These are phyloP conservation scores for Fimicolochytrium jonesii DNA, from an alignment of 192 early-diverging fungal species.

Conservation along the genomic window DNA sequence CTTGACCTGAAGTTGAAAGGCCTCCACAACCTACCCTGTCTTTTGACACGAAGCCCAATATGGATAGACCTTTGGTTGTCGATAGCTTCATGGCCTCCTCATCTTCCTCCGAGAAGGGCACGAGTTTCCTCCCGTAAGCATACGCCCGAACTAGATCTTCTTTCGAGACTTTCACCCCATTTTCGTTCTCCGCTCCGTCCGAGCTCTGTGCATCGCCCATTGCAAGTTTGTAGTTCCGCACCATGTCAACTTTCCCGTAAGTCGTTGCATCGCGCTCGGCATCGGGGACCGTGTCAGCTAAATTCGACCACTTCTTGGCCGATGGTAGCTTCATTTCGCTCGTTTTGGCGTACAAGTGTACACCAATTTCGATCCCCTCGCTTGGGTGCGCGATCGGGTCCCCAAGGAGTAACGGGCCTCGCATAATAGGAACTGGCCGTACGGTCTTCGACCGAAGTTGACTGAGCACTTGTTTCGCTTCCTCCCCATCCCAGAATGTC, in stretches of 20 bases:
- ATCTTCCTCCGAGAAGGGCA: constrained; percentile 60
- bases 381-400: constrained; percentile 43
- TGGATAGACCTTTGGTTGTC: constrained; percentile 52
- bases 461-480: constrained; percentile 43
- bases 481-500: constrained; percentile 34
- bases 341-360: constrained; percentile 56
- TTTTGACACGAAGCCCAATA: constrained; percentile 65
- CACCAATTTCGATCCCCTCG: constrained; percentile 41
- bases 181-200: not conserved
- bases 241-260: constrained; percentile 33
- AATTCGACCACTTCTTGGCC: constrained; percentile 62
- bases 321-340: constrained; percentile 48
- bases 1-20: too few species aligned
- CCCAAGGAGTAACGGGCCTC: constrained; percentile 49
- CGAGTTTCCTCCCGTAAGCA: constrained; percentile 62
- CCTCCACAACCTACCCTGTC: too few species aligned
- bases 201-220: constrained; percentile 9
- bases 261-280: constrained; percentile 11
- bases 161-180: constrained; percentile 3
- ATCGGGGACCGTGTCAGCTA: constrained; percentile 41
- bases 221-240: constrained; percentile 35
- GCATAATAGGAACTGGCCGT: constrained; percentile 49
- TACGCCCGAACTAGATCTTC: constrained; percentile 63
- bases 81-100: constrained; percentile 53
- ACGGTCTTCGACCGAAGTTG: constrained; percentile 52